phyloP scores from a whole-genome alignment of 768 basidiomycete species.

The Lanmaoa rubissima region DNA sequence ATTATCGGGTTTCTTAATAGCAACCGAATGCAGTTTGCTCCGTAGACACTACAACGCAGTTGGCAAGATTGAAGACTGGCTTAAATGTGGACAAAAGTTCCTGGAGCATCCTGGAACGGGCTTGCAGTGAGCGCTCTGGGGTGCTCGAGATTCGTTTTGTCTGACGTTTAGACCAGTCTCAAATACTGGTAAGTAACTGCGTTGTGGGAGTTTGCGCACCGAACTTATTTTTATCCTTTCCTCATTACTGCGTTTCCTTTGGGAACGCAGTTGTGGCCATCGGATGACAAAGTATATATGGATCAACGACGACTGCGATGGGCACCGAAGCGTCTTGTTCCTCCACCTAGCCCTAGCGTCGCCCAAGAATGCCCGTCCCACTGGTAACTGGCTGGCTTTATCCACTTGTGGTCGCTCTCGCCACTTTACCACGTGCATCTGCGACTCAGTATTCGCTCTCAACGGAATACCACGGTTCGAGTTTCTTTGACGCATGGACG shows the following conservation, averaged over 20 bases:
- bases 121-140: too few species aligned
- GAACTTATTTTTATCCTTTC: background rate
- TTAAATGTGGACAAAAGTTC: too few species aligned
- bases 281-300: constrained; percentile 11
- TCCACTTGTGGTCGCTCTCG: constrained; percentile 7
- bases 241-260: background rate
- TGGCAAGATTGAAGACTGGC: too few species aligned
- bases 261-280: background rate
- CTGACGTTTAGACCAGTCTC: too few species aligned
- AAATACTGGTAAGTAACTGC: too few species aligned
- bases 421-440: constrained; percentile 9
- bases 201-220: too few species aligned
- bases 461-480: constrained; percentile 56
- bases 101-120: too few species aligned
- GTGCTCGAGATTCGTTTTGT: too few species aligned
- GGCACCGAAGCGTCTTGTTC: background rate
- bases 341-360: background rate
- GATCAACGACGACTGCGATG: background rate
- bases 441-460: constrained; percentile 49
- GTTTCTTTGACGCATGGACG: constrained; percentile 68
- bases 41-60: background rate
- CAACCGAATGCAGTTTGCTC: background rate
- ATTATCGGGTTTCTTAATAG: background rate
- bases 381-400: background rate
- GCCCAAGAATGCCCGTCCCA: constrained; percentile 7